Conservation (phyloP, 306 rosid genomes). For the Casuarina cunninghamiana region DNA sequence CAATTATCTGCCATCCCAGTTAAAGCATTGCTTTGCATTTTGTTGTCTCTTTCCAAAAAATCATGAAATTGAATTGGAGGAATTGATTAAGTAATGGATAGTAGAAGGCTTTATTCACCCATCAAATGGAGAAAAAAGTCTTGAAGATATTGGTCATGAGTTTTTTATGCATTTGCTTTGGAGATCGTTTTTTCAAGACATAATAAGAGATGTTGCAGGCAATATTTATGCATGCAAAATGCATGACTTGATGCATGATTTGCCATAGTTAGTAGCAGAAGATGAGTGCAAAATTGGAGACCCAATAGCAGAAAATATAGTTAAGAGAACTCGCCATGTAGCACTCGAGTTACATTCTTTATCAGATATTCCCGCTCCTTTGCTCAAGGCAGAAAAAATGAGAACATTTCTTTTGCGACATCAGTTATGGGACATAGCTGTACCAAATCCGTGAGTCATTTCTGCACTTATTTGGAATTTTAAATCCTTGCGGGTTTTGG, state of each 20-base stretch:
- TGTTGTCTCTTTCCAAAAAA: conserved; percentile 8
- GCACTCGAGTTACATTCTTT: not conserved
- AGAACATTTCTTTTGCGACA: conserved; percentile 7
- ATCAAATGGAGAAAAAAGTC: no score
- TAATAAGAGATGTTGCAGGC: no score
- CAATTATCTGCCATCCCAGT: not conserved
- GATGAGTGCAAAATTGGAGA: not conserved
- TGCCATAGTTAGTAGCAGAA: not conserved
- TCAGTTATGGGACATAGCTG: not conserved
- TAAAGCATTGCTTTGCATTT: conserved; percentile 10
- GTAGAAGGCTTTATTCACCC: conserved; percentile 17
- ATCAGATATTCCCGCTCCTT: not conserved
- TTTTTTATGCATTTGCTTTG: no score
- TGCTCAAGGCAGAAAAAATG: not conserved
- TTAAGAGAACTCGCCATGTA: not conserved
- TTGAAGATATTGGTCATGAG: conserved; percentile 2
- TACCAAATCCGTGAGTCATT: no score
- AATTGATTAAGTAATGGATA: conserved; percentile 12
- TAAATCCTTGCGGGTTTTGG: not conserved
- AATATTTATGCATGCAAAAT: no score
- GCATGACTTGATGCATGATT: no score
- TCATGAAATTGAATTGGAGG: no score
- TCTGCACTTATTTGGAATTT: no score
- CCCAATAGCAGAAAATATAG: not conserved
- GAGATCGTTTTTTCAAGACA: no score